Percentiles rank a stretch among this genome's conserved stretches.
Evolutionary conservation across 805 yeast species (phyloP).

Genomic region (Candida nemodendra): DNA sequence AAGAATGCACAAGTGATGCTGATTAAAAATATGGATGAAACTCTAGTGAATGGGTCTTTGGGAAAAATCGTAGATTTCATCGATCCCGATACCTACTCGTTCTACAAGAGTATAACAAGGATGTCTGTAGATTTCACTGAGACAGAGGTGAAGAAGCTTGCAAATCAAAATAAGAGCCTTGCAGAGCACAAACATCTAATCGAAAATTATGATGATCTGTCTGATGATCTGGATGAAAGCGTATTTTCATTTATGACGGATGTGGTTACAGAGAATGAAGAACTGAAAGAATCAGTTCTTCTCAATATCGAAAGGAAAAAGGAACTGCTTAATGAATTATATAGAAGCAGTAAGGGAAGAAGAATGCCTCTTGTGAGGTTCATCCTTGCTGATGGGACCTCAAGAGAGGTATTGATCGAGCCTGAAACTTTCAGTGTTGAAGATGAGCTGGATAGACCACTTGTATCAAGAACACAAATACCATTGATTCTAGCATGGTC

Average conservation of each 20-base stretch:
- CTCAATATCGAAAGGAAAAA: constrained; percentile 46
- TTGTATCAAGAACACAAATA: constrained; percentile 74
- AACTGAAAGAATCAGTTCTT: constrained; percentile 23
- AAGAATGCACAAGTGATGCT: constrained; percentile 82
- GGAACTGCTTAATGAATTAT: constrained; percentile 41
- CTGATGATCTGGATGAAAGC: constrained; percentile 39
- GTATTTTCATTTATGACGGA: constrained; percentile 48
- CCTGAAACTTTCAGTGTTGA: constrained; percentile 82
- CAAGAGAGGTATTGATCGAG: constrained; percentile 73
- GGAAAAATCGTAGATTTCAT: constrained; percentile 56
- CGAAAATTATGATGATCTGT: constrained; percentile 21
- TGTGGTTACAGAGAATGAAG: constrained; percentile 7
- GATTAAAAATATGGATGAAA: constrained; percentile 69
- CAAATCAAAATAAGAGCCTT: constrained; percentile 16
- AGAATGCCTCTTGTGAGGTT: constrained; percentile 79
- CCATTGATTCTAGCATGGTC: constrained; percentile 97
- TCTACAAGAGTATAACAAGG: constrained; percentile 31
- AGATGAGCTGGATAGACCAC: constrained; percentile 64
- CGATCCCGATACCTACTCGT: constrained; percentile 48
- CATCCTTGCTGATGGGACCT: constrained; percentile 63
- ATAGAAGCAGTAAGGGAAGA: constrained; percentile 42
- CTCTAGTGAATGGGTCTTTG: constrained; percentile 73
- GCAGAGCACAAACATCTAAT: constrained; percentile 11
- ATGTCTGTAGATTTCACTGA: constrained; percentile 16
- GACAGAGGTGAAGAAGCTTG: constrained; percentile 20